Evolutionary conservation across 2,329 filamentous ascomycete species (phyloP).

Genomic region (Ascosphaera aggregata): DNA sequence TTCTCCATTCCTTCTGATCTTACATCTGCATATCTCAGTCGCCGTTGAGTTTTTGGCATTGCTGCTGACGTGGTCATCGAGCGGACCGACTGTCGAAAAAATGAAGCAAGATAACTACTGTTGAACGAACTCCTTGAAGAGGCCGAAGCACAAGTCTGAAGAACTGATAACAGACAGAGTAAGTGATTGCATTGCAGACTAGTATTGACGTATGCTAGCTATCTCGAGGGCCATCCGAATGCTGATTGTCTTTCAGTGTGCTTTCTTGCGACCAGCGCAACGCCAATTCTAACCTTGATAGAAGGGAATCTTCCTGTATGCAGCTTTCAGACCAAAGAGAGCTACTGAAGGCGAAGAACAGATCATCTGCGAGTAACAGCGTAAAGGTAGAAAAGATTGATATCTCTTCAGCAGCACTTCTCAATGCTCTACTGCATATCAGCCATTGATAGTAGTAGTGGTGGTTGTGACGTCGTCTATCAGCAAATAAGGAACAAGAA

Average conservation of each 20-base stretch:
- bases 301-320: not conserved
- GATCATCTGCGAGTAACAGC: not conserved
- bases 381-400: no score
- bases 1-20: slow-evolving; percentile 7
- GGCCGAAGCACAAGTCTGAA: not conserved
- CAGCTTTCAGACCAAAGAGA: not conserved
- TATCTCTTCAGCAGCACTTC: no score
- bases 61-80: slow-evolving; percentile 3
- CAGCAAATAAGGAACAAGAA: no score
- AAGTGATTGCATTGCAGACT: not conserved
- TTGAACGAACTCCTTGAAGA: not conserved
- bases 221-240: no score
- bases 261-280: not conserved
- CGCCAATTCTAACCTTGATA: not conserved
- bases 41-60: slow-evolving; percentile 14
- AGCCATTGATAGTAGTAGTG: no score
- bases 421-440: no score
- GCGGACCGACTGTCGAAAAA: not conserved
- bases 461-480: no score
- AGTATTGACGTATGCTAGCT: not conserved
- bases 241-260: no score
- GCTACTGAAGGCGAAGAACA: not conserved
- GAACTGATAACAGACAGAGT: not conserved
- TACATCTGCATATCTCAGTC: slow-evolving; percentile 25
- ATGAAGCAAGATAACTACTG: not conserved